A percentile compares a stretch with the other conserved stretches of the same genome.
These are phyloP conservation scores for Cenchrus americanus DNA, from an alignment of 176 grass and related monocot species.

Conservation along the genomic window DNA sequence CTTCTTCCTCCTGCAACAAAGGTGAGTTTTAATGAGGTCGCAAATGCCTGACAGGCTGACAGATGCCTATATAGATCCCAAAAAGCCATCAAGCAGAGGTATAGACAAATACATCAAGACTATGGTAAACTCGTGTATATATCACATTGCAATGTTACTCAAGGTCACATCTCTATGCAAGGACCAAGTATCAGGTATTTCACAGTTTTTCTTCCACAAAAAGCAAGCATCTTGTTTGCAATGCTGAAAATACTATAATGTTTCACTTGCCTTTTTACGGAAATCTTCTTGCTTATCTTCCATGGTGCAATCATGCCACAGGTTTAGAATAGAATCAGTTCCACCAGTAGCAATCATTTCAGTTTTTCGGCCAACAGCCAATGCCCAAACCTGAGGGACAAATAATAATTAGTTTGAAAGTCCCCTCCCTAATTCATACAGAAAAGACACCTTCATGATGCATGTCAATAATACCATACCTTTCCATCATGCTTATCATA, in stretches of 20 bases:
- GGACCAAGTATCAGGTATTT: neutral
- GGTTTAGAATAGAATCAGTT: slow-evolving; percentile 75
- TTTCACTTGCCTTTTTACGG: slow-evolving; percentile 63
- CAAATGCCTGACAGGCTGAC: neutral
- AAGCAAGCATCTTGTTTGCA: neutral
- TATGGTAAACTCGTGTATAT: neutral
- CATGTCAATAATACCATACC: slow-evolving; percentile 38
- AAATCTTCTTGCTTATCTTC: slow-evolving; percentile 89
- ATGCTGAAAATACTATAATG: slow-evolving; percentile 15
- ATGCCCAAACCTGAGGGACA: slow-evolving; percentile 72
- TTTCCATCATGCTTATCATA: slow-evolving; percentile 97
- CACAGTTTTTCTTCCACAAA: neutral
- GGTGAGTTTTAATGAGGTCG: slow-evolving; percentile 12
- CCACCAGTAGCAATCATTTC: slow-evolving; percentile 93
- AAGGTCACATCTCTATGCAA: neutral
- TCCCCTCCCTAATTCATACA: slow-evolving; percentile 1
- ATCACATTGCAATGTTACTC: neutral
- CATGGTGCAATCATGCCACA: slow-evolving; percentile 85
- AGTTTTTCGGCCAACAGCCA: slow-evolving; percentile 83
- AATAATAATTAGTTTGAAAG: neutral
- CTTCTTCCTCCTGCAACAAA: slow-evolving; percentile 70
- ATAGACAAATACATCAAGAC: neutral
- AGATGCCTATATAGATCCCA: slow-evolving; percentile 1
- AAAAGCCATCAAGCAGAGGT: slow-evolving; percentile 4
- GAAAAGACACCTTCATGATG: neutral